phyloP scores from a whole-genome alignment of 2,329 filamentous ascomycete genomes.

The Calonectria hawksworthii region DNA sequence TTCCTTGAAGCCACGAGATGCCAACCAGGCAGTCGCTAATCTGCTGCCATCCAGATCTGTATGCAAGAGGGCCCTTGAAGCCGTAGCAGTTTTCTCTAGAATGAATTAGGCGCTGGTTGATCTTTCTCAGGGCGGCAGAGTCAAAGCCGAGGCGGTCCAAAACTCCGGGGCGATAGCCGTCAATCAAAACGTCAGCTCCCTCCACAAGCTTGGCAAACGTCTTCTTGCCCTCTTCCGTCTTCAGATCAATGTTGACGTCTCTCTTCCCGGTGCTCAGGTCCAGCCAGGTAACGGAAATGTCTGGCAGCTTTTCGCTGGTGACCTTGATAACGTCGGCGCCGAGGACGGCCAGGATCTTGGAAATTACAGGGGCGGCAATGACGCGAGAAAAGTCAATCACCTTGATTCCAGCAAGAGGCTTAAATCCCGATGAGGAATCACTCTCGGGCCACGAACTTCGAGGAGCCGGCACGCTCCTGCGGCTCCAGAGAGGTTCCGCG shows the following conservation, averaged over 20 bases:
- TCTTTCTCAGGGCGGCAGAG: conserved; percentile 21
- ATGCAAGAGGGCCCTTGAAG: conserved; percentile 49
- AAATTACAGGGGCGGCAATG: conserved; percentile 52
- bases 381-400: conserved; percentile 53
- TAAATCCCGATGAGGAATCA: conserved; percentile 26
- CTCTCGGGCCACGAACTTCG: conserved; percentile 25
- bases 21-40: conserved; percentile 55
- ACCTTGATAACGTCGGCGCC: conserved; percentile 53
- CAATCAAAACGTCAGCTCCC: conserved; percentile 52
- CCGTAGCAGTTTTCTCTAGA: conserved; percentile 54
- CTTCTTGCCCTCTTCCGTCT: conserved; percentile 44
- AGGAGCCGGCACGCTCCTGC: conserved; percentile 35
- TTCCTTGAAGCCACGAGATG: conserved; percentile 53
- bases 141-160: conserved; percentile 50
- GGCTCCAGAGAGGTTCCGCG: conserved; percentile 4
- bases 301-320: conserved; percentile 48
- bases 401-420: conserved; percentile 50
- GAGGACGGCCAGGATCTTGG: conserved; percentile 49
- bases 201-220: conserved; percentile 41
- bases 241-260: conserved; percentile 49
- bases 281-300: conserved; percentile 48
- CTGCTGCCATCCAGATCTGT: conserved; percentile 54
- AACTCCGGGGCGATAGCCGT: conserved; percentile 52
- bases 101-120: conserved; percentile 48
- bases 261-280: conserved; percentile 54